phyloP scores from a whole-genome alignment of 192 early-diverging fungal genomes.

The Paraglomus occultum region DNA sequence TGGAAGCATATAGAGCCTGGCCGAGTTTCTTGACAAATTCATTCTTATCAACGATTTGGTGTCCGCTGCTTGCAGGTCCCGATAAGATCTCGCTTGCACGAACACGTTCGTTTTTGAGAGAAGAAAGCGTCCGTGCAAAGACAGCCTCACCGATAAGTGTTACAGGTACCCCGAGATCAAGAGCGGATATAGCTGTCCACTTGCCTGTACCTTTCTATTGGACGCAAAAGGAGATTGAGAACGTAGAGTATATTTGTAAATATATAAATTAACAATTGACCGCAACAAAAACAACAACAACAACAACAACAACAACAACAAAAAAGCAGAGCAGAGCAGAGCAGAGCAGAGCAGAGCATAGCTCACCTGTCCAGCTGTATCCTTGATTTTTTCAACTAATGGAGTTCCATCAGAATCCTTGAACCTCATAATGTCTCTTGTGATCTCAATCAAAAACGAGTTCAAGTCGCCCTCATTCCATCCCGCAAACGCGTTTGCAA shows the following conservation, averaged over 20 bases:
- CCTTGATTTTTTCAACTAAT: conserved; percentile 92
- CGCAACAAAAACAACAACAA: too few relatives aligned
- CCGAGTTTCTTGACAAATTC: conserved; percentile 86
- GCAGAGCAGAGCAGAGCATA: conserved; percentile 30
- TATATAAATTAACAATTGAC: neutral
- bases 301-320: too few relatives aligned
- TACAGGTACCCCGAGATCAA: conserved; percentile 95
- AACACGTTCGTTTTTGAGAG: conserved; percentile 95
- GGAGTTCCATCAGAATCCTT: conserved; percentile 86
- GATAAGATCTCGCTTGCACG: conserved; percentile 82
- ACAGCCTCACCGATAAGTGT: conserved; percentile 98
- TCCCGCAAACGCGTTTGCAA: conserved; percentile 82
- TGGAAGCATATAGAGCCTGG: conserved; percentile 94
- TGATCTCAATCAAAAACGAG: conserved; percentile 97
- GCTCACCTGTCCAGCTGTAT: conserved; percentile 85
- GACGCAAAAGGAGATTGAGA: conserved; percentile 19
- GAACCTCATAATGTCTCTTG: conserved; percentile 88
- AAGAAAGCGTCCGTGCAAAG: conserved; percentile 93
- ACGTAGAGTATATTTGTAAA: conserved; percentile 2
- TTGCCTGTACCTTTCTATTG: conserved; percentile 90
- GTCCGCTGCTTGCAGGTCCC: conserved; percentile 67
- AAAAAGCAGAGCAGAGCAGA: conserved; percentile 17
- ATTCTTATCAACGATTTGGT: conserved; percentile 79
- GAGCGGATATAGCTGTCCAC: conserved; percentile 95
- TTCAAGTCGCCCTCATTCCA: conserved; percentile 99